phyloP scores from a whole-genome alignment of 257 asterid genomes.

The Osmanthus fragrans region DNA sequence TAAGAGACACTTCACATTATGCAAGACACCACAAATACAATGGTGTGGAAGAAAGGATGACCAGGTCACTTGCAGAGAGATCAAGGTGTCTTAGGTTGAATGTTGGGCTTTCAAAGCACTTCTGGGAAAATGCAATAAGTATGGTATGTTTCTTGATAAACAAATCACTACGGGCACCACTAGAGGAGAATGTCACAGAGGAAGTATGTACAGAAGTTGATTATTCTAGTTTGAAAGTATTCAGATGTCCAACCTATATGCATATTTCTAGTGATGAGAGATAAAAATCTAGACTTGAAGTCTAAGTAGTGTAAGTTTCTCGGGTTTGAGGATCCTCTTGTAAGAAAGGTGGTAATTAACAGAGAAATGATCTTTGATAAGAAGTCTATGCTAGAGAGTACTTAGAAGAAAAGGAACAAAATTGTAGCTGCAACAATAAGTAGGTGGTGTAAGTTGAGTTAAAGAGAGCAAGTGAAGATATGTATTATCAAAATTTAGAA shows the following conservation, averaged over 20 bases:
- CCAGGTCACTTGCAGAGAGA: neutral
- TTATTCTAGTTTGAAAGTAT: too few species aligned
- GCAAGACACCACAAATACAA: neutral
- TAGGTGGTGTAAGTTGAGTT: too few species aligned
- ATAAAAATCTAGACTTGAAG: neutral
- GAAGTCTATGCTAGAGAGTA: too few species aligned
- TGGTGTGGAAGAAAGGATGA: conserved; percentile 4
- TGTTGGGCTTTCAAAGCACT: conserved; percentile 2
- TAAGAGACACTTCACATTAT: neutral
- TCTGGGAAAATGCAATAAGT: conserved; percentile 1
- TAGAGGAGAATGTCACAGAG: neutral
- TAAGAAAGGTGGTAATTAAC: neutral
- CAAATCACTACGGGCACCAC: neutral
- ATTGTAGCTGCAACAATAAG: too few species aligned
- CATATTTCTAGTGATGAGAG: too few species aligned
- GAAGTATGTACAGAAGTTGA: neutral
- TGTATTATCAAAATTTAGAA: too few species aligned
- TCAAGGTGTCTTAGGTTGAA: neutral
- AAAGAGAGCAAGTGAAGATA: too few species aligned
- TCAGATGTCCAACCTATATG: too few species aligned
- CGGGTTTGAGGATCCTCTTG: neutral
- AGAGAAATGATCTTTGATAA: too few species aligned
- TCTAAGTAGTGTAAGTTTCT: neutral
- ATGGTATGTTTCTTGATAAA: neutral
- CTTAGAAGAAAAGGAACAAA: too few species aligned